phyloP scores from a whole-genome alignment of 2,329 filamentous ascomycete genomes.

The Talaromyces amestolkiae region DNA sequence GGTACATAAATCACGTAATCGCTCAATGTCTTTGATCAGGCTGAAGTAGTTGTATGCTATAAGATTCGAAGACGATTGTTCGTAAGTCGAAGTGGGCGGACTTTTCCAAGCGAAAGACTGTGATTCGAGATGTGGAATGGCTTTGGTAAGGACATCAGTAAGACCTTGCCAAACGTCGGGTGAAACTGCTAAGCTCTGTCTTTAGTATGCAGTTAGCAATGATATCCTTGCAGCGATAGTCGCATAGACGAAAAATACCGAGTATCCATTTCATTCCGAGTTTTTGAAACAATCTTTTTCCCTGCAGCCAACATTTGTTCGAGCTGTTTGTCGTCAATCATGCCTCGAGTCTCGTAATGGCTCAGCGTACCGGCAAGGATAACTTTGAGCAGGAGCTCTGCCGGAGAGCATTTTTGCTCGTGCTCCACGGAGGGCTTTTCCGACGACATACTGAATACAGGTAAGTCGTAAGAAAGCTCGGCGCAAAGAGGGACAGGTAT shows the following conservation, averaged over 20 bases:
- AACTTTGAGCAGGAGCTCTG: constrained; percentile 49
- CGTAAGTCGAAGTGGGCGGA: constrained; percentile 55
- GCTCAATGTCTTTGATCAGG: constrained; percentile 61
- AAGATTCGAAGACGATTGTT: constrained; percentile 58
- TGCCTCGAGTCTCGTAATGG: constrained; percentile 60
- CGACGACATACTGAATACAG: constrained; percentile 20
- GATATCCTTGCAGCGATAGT: background rate
- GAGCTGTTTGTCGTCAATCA: constrained; percentile 59
- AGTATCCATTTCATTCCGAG: constrained; percentile 55
- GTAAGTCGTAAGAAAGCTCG: background rate
- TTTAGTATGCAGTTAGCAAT: constrained; percentile 24
- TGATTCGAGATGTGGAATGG: constrained; percentile 60
- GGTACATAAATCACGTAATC: constrained; percentile 60
- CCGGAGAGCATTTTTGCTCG: constrained; percentile 42
- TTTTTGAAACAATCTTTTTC: constrained; percentile 60
- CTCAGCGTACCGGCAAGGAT: constrained; percentile 50
- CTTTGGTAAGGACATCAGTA: constrained; percentile 56
- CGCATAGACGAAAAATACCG: constrained; percentile 37
- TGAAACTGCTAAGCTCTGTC: constrained; percentile 57
- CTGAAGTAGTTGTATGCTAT: constrained; percentile 60
- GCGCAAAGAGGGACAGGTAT: constrained; percentile 20
- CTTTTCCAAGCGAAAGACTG: constrained; percentile 62
- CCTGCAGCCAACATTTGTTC: constrained; percentile 58
- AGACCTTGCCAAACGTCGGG: constrained; percentile 60
- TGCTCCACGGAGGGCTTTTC: constrained; percentile 22